phyloP scores from a whole-genome alignment of 140 eudicot species.

The Ambrosia hybrid region DNA sequence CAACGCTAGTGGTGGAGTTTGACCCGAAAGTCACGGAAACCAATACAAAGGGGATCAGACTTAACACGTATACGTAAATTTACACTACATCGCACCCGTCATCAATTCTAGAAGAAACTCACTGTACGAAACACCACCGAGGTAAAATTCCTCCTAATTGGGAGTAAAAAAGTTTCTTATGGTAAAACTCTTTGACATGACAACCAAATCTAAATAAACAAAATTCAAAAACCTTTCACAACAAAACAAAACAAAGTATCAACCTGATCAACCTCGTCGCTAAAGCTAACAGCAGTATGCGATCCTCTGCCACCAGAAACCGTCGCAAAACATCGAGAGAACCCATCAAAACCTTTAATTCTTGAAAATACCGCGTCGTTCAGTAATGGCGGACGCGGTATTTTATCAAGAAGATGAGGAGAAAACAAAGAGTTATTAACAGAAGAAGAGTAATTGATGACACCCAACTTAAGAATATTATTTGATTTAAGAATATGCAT shows the following conservation, averaged over 20 bases:
- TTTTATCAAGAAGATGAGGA: constrained; percentile 15
- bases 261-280: constrained; percentile 30
- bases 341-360: neutral
- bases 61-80: too few species aligned
- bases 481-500: constrained; percentile 17
- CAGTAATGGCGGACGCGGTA: constrained; percentile 18
- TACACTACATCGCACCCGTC: too few species aligned
- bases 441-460: constrained; percentile 14
- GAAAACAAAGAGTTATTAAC: constrained; percentile 1
- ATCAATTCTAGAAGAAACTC: too few species aligned
- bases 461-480: neutral
- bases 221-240: too few species aligned
- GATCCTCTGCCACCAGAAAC: constrained; percentile 10
- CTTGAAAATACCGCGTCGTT: neutral
- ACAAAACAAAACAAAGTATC: neutral
- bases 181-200: too few species aligned
- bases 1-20: too few species aligned
- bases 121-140: too few species aligned
- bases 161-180: too few species aligned
- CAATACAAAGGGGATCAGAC: too few species aligned
- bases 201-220: too few species aligned
- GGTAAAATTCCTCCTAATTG: too few species aligned
- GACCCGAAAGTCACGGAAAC: too few species aligned
- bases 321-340: neutral
- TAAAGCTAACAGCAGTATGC: constrained; percentile 31